A percentile compares a stretch with the other conserved stretches of the same genome.
Conservation (phyloP, 2,329 filamentous ascomycete species). For the Microdochium trichocladiopsis region DNA sequence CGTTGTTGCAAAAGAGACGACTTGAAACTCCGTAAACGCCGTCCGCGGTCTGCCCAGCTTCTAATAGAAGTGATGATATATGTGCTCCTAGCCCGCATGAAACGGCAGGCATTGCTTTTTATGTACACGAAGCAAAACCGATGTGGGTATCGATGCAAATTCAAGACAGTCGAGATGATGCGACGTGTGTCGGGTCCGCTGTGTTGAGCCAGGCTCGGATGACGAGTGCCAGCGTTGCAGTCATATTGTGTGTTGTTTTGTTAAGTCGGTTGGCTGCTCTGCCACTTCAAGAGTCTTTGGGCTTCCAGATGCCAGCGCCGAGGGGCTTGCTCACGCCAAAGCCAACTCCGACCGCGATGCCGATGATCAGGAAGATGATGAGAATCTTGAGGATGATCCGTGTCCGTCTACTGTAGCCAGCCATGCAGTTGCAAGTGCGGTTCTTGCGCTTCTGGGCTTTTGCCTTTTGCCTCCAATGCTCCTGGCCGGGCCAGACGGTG, state of each 20-base stretch:
- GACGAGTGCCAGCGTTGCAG: neutral
- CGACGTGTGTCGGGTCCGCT: neutral
- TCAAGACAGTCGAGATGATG: neutral
- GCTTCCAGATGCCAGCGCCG: constrained; percentile 51
- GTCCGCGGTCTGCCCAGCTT: neutral
- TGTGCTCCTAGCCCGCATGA: neutral
- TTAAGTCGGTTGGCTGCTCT: neutral
- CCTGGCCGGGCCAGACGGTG: constrained; percentile 53
- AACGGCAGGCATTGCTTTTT: neutral
- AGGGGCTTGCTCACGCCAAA: constrained; percentile 56
- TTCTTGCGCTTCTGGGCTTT: constrained; percentile 46
- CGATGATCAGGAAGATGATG: constrained; percentile 43
- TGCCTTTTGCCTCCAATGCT: constrained; percentile 53
- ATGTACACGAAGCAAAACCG: neutral
- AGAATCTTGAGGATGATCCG: constrained; percentile 47
- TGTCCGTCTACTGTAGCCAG: constrained; percentile 44
- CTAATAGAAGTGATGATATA: neutral
- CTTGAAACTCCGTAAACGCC: neutral
- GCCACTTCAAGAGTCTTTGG: constrained; percentile 13
- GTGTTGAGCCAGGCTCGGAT: neutral
- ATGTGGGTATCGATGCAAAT: neutral
- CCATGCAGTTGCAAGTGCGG: constrained; percentile 43
- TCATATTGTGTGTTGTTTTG: neutral
- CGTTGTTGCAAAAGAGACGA: neutral
- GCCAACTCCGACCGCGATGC: constrained; percentile 47